Conservation (phyloP, 768 basidiomycete species). For the Pholiota conissans region DNA sequence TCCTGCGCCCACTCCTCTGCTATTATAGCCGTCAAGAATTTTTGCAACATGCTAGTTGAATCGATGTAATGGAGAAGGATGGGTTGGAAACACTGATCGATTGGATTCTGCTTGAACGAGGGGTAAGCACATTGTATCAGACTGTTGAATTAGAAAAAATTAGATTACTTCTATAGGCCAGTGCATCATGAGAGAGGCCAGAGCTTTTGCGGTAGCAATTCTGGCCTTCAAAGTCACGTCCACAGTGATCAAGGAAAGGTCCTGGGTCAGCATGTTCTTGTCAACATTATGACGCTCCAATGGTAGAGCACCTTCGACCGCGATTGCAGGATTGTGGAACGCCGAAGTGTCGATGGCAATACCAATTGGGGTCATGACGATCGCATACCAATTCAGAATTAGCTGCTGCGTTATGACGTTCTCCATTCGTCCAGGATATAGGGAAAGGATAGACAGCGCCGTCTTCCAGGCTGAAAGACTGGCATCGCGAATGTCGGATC, state of each 20-base stretch:
- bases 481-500: constrained; percentile 74
- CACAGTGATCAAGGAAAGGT: constrained; percentile 75
- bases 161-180: constrained; percentile 65
- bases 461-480: constrained; percentile 75
- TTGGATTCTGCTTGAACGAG: constrained; percentile 29
- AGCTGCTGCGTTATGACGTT: constrained; percentile 55
- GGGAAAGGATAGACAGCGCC: constrained; percentile 57
- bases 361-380: constrained; percentile 90
- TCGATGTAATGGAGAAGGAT: constrained; percentile 79
- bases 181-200: constrained; percentile 65
- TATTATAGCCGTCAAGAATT: constrained; percentile 80
- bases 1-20: constrained; percentile 89
- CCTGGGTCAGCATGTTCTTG: constrained; percentile 92
- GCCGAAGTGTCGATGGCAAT: constrained; percentile 65
- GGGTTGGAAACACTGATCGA: constrained; percentile 71
- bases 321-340: constrained; percentile 66
- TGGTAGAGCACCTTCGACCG: constrained; percentile 43
- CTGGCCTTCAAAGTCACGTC: constrained; percentile 82
- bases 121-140: not conserved
- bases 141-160: not conserved
- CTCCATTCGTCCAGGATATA: constrained; percentile 48
- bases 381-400: constrained; percentile 81
- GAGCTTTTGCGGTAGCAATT: constrained; percentile 72
- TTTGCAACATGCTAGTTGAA: constrained; percentile 90
- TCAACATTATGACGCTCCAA: constrained; percentile 90